These are phyloP conservation scores for Cryptococcus wingfieldii DNA, from an alignment of 1,284 basidiomycete genomes.

Conservation along the genomic window DNA sequence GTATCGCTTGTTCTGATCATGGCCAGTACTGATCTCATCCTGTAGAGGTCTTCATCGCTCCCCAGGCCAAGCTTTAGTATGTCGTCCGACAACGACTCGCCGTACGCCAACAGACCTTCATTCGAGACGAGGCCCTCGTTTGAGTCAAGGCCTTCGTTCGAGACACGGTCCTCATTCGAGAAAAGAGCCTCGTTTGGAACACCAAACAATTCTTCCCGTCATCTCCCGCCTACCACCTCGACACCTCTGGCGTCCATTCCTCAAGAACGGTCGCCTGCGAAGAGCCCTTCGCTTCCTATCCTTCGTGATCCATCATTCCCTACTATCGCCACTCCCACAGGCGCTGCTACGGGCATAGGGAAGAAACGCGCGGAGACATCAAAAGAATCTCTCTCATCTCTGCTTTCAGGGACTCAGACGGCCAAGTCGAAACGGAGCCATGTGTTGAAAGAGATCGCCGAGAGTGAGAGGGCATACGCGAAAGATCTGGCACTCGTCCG, in stretches of 20 bases:
- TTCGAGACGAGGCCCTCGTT: too few species aligned
- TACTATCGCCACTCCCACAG: too few species aligned
- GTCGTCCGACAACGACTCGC: too few species aligned
- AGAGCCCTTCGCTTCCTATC: slow-evolving; percentile 11
- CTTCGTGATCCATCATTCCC: neutral
- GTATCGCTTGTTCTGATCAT: too few species aligned
- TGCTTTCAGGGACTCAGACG: slow-evolving; percentile 13
- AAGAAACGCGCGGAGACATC: too few species aligned
- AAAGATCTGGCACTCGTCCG: slow-evolving; percentile 78
- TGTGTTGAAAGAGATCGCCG: slow-evolving; percentile 74
- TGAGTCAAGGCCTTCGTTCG: too few species aligned
- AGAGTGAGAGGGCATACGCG: slow-evolving; percentile 81
- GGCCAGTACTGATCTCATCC: too few species aligned
- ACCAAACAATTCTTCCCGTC: neutral
- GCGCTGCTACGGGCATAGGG: too few species aligned
- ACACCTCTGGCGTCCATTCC: neutral
- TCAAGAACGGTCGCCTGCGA: slow-evolving; percentile 3
- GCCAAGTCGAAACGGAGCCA: slow-evolving; percentile 67
- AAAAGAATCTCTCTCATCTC: neutral
- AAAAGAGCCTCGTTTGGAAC: too few species aligned
- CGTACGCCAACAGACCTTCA: too few species aligned
- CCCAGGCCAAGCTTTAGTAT: slow-evolving; percentile 1
- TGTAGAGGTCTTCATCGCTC: slow-evolving; percentile 13
- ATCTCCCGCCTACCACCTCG: neutral
- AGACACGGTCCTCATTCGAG: too few species aligned